phyloP scores from a whole-genome alignment of 2,329 filamentous ascomycete genomes.

The Thielaviopsis euricoi region DNA sequence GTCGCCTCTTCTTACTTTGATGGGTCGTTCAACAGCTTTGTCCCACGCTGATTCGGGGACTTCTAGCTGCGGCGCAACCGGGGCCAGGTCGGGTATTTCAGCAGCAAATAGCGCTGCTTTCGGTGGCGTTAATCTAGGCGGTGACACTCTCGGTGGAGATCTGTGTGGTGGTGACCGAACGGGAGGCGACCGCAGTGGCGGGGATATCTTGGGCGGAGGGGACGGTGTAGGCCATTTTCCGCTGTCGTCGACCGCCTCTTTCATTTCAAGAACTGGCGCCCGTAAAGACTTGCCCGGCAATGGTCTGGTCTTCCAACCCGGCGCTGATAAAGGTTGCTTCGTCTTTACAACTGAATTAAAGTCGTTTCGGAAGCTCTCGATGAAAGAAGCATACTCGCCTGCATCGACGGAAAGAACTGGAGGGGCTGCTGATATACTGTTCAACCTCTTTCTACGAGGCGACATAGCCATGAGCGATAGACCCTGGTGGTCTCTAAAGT shows the following conservation, averaged over 20 bases:
- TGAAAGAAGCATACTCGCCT: slow-evolving; percentile 3
- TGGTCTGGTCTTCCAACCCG: not conserved
- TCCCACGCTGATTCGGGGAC: slow-evolving; percentile 1
- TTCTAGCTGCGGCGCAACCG: not conserved
- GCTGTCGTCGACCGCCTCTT: not conserved
- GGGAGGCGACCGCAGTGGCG: not conserved
- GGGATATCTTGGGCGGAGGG: not conserved
- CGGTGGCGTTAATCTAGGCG: slow-evolving; percentile 1
- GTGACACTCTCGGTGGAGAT: not conserved
- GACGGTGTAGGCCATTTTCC: slow-evolving; percentile 2
- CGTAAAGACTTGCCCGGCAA: not conserved
- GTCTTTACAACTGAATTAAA: not conserved
- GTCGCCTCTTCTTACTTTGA: slow-evolving; percentile 8
- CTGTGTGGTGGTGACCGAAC: not conserved
- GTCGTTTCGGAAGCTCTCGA: slow-evolving; percentile 3
- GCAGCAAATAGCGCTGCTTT: not conserved
- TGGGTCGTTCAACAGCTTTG: slow-evolving; percentile 4
- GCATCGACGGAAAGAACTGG: not conserved
- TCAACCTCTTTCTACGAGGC: not conserved
- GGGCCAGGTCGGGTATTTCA: not conserved
- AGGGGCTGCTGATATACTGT: not conserved
- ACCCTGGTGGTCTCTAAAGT: slow-evolving; percentile 34
- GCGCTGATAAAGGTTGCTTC: not conserved
- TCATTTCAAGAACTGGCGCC: not conserved
- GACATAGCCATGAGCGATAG: slow-evolving; percentile 5